Evolutionary conservation across 1,284 basidiomycete species (phyloP).

Genomic region (Fomes fomentarius): DNA sequence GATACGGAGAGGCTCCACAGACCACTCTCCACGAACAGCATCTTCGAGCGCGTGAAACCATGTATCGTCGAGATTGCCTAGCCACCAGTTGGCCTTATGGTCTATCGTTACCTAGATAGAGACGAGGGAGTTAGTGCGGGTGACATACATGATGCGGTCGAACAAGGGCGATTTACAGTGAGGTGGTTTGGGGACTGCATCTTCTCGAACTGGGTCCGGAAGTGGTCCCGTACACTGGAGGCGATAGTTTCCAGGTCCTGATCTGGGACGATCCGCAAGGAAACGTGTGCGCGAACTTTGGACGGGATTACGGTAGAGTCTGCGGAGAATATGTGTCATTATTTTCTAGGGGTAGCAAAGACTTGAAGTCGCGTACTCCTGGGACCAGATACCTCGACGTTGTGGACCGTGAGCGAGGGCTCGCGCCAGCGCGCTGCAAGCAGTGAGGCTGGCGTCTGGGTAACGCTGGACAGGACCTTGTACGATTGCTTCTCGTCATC

Average conservation of each 20-base stretch:
- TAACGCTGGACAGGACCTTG: conserved; percentile 66
- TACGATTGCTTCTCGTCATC: conserved; percentile 72
- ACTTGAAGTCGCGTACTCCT: too few species aligned
- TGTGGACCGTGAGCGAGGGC: conserved; percentile 75
- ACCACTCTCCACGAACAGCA: too few species aligned
- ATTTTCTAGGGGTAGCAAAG: too few species aligned
- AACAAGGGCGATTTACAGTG: too few species aligned
- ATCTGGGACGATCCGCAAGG: conserved; percentile 92
- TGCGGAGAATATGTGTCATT: too few species aligned
- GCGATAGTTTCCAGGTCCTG: conserved; percentile 81
- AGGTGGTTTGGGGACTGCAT: conserved; percentile 75
- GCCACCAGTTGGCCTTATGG: conserved; percentile 95
- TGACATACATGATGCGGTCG: too few species aligned
- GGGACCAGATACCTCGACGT: conserved; percentile 73
- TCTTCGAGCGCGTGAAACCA: conserved; percentile 86
- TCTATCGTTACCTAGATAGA: conserved; percentile 77
- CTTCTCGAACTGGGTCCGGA: conserved; percentile 62
- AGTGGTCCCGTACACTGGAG: conserved; percentile 59
- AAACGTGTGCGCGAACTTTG: conserved; percentile 79
- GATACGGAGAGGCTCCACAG: conserved; percentile 81
- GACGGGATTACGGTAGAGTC: conserved; percentile 89
- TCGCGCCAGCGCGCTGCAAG: conserved; percentile 81
- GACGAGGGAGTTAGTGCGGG: too few species aligned
- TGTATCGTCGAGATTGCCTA: conserved; percentile 80
- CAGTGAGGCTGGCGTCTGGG: conserved; percentile 65